Percentiles rank a stretch among this genome's conserved stretches.
These are phyloP conservation scores for Psilocybe tampanensis DNA, from an alignment of 768 basidiomycete genomes.

Conservation along the genomic window DNA sequence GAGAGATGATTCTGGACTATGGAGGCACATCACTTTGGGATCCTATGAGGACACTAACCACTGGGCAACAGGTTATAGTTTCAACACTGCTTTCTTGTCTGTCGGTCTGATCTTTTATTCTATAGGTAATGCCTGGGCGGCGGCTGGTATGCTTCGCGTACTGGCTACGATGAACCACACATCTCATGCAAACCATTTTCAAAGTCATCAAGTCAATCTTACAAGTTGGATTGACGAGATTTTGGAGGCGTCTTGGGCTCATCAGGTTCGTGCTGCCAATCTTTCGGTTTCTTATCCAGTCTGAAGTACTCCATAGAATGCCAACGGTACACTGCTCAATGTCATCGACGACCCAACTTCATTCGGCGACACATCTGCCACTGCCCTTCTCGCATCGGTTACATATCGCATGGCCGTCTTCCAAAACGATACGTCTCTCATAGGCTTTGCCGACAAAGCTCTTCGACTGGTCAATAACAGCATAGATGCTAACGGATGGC, in stretches of 20 bases:
- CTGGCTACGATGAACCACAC: conserved; percentile 53
- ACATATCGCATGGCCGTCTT: conserved; percentile 56
- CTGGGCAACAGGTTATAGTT: conserved; percentile 55
- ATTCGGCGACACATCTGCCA: conserved; percentile 56
- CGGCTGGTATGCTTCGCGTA: conserved; percentile 65
- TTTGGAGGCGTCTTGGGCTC: conserved; percentile 40
- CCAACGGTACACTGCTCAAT: conserved; percentile 52
- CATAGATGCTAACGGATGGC: conserved; percentile 44
- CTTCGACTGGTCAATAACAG: conserved; percentile 37
- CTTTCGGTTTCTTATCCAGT: not conserved
- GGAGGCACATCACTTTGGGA: conserved; percentile 59
- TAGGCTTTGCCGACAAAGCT: conserved; percentile 44
- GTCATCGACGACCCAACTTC: conserved; percentile 50
- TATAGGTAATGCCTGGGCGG: conserved; percentile 67
- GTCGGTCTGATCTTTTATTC: not conserved
- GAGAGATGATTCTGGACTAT: conserved; percentile 47
- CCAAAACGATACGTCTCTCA: conserved; percentile 35
- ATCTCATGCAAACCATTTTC: conserved; percentile 35
- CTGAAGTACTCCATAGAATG: conserved; percentile 27
- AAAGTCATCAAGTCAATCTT: conserved; percentile 44
- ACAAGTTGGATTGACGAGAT: conserved; percentile 60
- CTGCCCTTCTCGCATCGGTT: conserved; percentile 57
- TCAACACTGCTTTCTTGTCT: not conserved
- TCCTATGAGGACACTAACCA: conserved; percentile 46
- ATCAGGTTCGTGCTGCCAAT: conserved; percentile 37